Evolutionary conservation across 2,329 filamentous ascomycete genomes (phyloP).

Genomic region (Fusarium foetens): DNA sequence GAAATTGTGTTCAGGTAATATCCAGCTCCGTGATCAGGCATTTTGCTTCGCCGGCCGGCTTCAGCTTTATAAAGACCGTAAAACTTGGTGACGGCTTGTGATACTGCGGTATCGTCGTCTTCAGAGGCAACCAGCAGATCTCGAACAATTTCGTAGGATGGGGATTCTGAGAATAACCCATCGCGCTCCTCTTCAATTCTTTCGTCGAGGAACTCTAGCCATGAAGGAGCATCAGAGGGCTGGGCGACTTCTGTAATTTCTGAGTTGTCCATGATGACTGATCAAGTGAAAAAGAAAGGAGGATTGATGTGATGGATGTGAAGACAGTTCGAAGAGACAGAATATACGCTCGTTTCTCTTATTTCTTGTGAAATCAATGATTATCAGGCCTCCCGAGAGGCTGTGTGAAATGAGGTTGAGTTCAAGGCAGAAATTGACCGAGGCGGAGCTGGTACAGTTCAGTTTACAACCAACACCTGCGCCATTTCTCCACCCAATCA

Average conservation of each 20-base stretch:
- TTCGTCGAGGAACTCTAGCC: neutral
- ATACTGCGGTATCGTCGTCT: neutral
- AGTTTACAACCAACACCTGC: neutral
- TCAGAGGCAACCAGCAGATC: neutral
- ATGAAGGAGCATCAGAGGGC: neutral
- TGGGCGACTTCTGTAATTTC: neutral
- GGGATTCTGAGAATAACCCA: neutral
- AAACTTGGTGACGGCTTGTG: neutral
- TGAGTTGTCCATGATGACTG: neutral
- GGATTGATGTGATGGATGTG: neutral
- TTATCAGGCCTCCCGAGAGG: neutral
- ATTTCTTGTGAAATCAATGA: too few relatives aligned
- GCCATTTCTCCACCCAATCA: neutral
- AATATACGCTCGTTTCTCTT: too few relatives aligned
- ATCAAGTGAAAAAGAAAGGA: too few relatives aligned
- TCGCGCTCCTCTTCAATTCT: neutral
- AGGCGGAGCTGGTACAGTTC: neutral
- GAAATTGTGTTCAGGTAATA: neutral
- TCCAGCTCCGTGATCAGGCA: conserved; percentile 6
- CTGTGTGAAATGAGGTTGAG: neutral
- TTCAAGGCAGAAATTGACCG: neutral
- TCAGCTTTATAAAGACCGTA: neutral
- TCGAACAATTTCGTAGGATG: neutral
- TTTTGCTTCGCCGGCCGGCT: neutral
- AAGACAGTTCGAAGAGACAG: neutral